Percentiles rank a stretch among this genome's conserved stretches.
phyloP scores from a whole-genome alignment of 257 asterid genomes.

The Salvia miltiorrhiza region DNA sequence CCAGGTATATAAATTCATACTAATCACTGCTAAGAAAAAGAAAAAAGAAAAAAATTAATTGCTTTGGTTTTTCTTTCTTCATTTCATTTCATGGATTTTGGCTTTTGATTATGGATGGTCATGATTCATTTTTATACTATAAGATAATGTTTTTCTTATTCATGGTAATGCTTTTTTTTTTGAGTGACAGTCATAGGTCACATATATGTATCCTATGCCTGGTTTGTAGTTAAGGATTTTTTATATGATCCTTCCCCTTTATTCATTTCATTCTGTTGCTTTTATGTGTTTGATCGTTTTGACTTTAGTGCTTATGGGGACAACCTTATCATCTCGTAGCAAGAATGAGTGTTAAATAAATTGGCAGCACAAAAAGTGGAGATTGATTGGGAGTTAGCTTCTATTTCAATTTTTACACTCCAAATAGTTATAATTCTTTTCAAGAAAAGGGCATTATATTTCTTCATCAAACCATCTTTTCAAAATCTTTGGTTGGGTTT shows the following conservation, averaged over 20 bases:
- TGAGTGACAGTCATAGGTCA: too few species aligned
- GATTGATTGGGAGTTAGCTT: not conserved
- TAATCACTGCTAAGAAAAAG: too few species aligned
- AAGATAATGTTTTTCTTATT: too few species aligned
- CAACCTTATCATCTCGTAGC: not conserved
- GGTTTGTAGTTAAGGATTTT: too few species aligned
- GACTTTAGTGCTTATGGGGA: not conserved
- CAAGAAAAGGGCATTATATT: not conserved
- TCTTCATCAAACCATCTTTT: not conserved
- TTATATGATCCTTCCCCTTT: not conserved
- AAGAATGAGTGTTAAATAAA: not conserved
- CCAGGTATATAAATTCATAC: constrained; percentile 40
- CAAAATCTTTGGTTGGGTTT: not conserved
- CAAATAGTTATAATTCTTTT: not conserved
- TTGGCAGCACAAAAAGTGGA: not conserved
- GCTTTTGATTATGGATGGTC: too few species aligned
- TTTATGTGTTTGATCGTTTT: not conserved
- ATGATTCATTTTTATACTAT: too few species aligned
- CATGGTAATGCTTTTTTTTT: too few species aligned
- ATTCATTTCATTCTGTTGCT: not conserved
- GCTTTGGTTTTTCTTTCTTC: not conserved
- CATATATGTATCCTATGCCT: too few species aligned
- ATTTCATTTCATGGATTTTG: not conserved
- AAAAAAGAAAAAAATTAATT: too few species aligned
- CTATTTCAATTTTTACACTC: not conserved